phyloP scores from a whole-genome alignment of 257 asterid genomes.

The Salvia hispanica region DNA sequence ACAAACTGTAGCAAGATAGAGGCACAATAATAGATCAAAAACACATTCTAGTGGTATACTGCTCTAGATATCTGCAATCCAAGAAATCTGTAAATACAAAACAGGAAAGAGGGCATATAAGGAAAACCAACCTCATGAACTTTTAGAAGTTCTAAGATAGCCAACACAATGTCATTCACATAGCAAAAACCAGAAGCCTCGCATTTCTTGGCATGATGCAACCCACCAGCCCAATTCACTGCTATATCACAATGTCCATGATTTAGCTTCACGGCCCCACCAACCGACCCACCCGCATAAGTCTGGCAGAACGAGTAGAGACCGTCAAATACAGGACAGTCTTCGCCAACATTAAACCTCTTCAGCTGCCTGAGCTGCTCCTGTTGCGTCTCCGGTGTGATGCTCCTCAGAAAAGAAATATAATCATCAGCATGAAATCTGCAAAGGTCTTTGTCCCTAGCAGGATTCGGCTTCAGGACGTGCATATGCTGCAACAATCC shows the following conservation, averaged over 20 bases:
- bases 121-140: constrained; percentile 49
- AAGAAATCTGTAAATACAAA: constrained; percentile 4
- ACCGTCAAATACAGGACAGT: constrained; percentile 65
- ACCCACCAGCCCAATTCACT: constrained; percentile 68
- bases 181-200: constrained; percentile 72
- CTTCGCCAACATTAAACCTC: constrained; percentile 66
- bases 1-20: constrained; percentile 10
- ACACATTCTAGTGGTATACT: constrained; percentile 13
- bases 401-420: constrained; percentile 54
- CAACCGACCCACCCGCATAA: constrained; percentile 68
- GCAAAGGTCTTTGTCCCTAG: constrained; percentile 61
- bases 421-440: constrained; percentile 66
- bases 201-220: constrained; percentile 65
- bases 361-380: constrained; percentile 64
- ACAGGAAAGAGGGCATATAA: not conserved
- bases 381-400: constrained; percentile 66
- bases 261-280: constrained; percentile 64
- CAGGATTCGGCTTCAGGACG: constrained; percentile 64
- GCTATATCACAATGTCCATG: constrained; percentile 68
- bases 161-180: constrained; percentile 63
- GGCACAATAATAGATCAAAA: constrained; percentile 16
- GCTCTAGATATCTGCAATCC: not conserved
- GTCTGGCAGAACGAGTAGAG: constrained; percentile 64
- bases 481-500: constrained; percentile 64
- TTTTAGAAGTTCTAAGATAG: constrained; percentile 64